These are phyloP conservation scores for Dictyostelium brefeldianum DNA, from an alignment of 78 protist genomes.

Conservation along the genomic window DNA sequence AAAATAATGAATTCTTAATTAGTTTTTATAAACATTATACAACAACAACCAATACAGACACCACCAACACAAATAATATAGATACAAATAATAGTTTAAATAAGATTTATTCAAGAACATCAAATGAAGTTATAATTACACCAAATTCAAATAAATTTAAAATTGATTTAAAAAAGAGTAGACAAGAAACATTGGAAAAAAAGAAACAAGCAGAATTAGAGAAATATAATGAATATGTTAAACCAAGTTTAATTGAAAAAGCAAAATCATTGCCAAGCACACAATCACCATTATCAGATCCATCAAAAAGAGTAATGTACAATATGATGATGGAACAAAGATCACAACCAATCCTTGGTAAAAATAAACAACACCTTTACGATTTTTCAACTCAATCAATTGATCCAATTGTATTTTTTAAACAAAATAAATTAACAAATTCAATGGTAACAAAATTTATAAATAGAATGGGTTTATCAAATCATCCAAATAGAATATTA, in stretches of 20 bases:
- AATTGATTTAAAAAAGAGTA: background rate
- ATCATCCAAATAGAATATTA: slow-evolving; percentile 22
- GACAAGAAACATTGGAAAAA: background rate
- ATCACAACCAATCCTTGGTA: slow-evolving; percentile 24
- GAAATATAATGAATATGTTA: background rate
- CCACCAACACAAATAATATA: too few species aligned
- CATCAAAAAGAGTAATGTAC: slow-evolving; percentile 30
- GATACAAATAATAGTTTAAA: too few species aligned
- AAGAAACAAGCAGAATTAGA: background rate
- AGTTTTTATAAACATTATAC: too few species aligned
- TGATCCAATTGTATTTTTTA: background rate
- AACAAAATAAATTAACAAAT: background rate
- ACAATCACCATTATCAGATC: slow-evolving; percentile 61
- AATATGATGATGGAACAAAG: background rate
- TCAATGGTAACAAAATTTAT: background rate
- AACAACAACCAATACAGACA: too few species aligned
- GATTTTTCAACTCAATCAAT: background rate
- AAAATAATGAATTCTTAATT: too few species aligned
- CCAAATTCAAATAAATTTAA: background rate
- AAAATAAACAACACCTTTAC: slow-evolving; percentile 60
- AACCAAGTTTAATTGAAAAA: background rate
- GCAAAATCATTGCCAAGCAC: slow-evolving; percentile 39
- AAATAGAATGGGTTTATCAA: slow-evolving; percentile 25
- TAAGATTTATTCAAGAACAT: too few species aligned
- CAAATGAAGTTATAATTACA: background rate